phyloP scores from a whole-genome alignment of 2,329 filamentous ascomycete genomes.

The Berkeleyomyces basicola region DNA sequence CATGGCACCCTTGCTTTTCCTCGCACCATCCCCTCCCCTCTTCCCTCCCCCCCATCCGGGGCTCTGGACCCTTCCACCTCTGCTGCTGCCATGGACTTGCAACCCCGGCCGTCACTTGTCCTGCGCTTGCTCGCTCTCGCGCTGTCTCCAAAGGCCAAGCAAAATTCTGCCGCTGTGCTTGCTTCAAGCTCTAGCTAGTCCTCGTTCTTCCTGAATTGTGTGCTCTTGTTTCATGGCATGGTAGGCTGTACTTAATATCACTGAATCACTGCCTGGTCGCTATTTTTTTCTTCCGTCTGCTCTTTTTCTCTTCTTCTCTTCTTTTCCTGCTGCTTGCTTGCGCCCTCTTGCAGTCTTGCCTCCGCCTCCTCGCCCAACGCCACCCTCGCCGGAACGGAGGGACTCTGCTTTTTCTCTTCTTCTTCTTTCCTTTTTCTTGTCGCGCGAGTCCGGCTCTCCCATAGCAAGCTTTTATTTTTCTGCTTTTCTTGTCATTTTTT shows the following conservation, averaged over 20 bases:
- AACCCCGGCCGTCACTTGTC: not conserved
- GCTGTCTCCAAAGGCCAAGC: too few relatives aligned
- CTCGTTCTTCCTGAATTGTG: not conserved
- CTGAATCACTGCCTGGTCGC: not conserved
- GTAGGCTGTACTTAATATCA: not conserved
- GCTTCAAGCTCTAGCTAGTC: not conserved
- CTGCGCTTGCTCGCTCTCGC: not conserved
- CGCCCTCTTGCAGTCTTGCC: conserved; percentile 7
- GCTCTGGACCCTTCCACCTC: not conserved
- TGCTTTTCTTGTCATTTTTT: conserved; percentile 4
- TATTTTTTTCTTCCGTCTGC: not conserved
- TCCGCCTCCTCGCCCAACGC: not conserved
- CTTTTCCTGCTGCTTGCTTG: conserved; percentile 5
- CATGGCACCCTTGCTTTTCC: not conserved
- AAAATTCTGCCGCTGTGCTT: not conserved
- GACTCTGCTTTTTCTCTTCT: conserved; percentile 1
- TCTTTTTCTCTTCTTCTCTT: conserved; percentile 7
- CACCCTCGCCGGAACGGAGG: not conserved
- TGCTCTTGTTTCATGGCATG: not conserved
- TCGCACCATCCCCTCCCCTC: not conserved
- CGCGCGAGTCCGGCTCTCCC: not conserved
- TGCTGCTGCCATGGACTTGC: not conserved
- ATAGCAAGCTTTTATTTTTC: conserved; percentile 2
- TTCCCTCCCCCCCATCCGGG: not conserved
- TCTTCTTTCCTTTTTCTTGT: conserved; percentile 4